Base-by-base conservation (phyloP, 2,329 filamentous ascomycete species). In the Fusarium pseudocircinatum region DNA sequence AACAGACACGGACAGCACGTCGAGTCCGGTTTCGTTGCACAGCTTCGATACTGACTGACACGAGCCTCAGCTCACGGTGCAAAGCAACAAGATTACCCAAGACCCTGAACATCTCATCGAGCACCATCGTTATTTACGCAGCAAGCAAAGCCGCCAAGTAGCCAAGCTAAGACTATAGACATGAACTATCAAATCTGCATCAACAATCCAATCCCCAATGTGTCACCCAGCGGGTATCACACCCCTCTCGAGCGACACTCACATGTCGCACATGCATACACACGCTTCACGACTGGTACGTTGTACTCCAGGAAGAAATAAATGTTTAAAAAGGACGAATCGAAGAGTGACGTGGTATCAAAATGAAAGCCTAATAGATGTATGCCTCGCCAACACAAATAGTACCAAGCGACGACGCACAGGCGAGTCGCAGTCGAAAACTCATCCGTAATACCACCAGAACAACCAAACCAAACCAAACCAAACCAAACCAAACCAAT, bases 261-360 rank as follows among this genome's bases (percentile, higher is more conserved):
- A 20, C 26, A 54, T 53, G 46, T 34, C 28, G 36, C 37, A 46
- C 32, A 57, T 20, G n/a, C 22, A 53, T 43, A 46, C 32, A 39
- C 34, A 43, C 53, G 63, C 46, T 62, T 68, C 60, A 68, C 42
- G 28, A 47, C 58, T 24, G 50, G 52, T 24, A 46, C 26, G 36
- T 46, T 24, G 39, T 46, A 47, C 39, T 20, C 60, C 26, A 39
- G 32, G 30, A 62, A 54, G 37, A 71, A 53, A 58, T 57, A 71
- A 67, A 63, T 72, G 46, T 63, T 39, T 56, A 57, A 59, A 60
- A 58, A 73, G 50, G 70, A 73, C 58, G 67, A 78, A 75, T 70
- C 60, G 61, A 77, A 75, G 63, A 78, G 68, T 69, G 74, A 78
- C 73, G 67, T 78, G 76, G 76, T 78, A 78, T 78, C 73, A 78